These are phyloP conservation scores for Amyloporia xantha DNA, from an alignment of 768 basidiomycete species.

Conservation along the genomic window DNA sequence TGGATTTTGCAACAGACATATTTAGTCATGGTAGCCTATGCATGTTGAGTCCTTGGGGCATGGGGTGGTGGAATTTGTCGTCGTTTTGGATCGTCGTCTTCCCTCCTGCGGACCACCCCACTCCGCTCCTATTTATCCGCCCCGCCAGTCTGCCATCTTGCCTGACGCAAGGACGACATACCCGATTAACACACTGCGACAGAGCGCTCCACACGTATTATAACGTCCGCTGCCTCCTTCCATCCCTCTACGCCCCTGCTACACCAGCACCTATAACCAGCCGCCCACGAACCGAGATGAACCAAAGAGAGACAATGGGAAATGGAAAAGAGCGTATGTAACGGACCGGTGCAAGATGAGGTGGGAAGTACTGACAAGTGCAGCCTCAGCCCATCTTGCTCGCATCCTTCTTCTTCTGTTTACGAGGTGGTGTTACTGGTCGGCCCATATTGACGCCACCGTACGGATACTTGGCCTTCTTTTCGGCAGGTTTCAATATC, in stretches of 20 bases:
- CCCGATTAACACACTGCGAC: background rate
- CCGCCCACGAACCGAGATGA: conserved; percentile 3
- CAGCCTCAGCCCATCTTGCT: conserved; percentile 44
- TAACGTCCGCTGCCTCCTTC: background rate
- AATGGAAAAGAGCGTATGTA: conserved; percentile 13
- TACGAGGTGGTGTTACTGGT: conserved; percentile 92
- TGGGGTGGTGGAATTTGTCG: background rate
- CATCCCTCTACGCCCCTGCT: background rate
- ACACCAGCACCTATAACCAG: background rate
- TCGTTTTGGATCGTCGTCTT: background rate
- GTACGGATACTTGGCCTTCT: conserved; percentile 92
- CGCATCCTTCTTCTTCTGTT: conserved; percentile 92
- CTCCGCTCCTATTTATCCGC: background rate
- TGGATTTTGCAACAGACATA: background rate
- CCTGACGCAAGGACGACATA: background rate
- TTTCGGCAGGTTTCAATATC: conserved; percentile 99
- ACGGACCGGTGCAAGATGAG: conserved; percentile 1
- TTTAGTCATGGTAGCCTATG: background rate
- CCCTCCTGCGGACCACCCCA: background rate
- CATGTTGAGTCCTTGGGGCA: background rate
- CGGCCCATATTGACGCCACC: conserved; percentile 82
- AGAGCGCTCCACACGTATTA: background rate
- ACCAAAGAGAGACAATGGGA: conserved; percentile 14
- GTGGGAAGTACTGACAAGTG: conserved; percentile 20
- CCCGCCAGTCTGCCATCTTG: background rate